Evolutionary conservation across 1,284 basidiomycete species (phyloP).

Genomic region (Ganoderma sp.): DNA sequence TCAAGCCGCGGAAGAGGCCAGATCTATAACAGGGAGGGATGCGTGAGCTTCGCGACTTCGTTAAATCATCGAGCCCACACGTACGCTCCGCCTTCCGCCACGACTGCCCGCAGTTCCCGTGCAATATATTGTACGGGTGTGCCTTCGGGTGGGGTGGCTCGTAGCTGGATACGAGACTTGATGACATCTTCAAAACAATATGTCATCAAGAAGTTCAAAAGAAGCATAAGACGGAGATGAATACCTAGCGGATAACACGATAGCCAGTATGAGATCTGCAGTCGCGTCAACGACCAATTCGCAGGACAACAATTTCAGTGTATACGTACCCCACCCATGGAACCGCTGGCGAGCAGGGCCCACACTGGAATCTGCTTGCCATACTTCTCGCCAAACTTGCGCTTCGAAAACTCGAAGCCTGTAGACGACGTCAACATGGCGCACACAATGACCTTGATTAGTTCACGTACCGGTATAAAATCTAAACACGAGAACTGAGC

Average conservation of each 20-base stretch:
- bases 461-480: slow-evolving; percentile 70
- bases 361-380: slow-evolving; percentile 82
- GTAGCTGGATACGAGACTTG: slow-evolving; percentile 89
- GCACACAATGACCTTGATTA: neutral
- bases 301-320: neutral
- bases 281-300: no score
- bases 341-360: slow-evolving; percentile 87
- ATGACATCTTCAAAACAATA: slow-evolving; percentile 70
- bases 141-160: slow-evolving; percentile 74
- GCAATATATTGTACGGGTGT: slow-evolving; percentile 86
- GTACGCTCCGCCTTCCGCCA: slow-evolving; percentile 79
- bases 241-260: slow-evolving; percentile 87
- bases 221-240: neutral
- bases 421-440: slow-evolving; percentile 25
- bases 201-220: slow-evolving; percentile 5
- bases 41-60: neutral
- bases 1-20: slow-evolving; percentile 76
- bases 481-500: slow-evolving; percentile 42
- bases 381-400: slow-evolving; percentile 68
- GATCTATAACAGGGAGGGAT: slow-evolving; percentile 44
- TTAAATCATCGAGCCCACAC: slow-evolving; percentile 40
- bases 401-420: slow-evolving; percentile 91
- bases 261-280: slow-evolving; percentile 90
- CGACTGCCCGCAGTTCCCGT: slow-evolving; percentile 69
- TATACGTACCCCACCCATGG: slow-evolving; percentile 80